Evolutionary conservation across 129 eudicot genomes (phyloP).

Genomic region (Calendula officinalis): DNA sequence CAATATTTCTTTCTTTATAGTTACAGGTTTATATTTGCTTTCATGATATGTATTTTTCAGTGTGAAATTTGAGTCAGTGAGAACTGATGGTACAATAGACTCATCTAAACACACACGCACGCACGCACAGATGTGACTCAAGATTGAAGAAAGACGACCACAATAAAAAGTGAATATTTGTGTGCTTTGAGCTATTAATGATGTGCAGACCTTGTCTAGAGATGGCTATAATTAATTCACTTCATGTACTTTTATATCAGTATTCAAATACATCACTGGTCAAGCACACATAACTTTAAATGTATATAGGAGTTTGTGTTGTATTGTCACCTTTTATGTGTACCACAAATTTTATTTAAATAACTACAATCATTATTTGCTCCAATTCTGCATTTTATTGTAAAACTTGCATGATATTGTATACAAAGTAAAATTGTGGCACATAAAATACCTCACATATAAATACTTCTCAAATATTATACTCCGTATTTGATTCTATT

Average conservation of each 20-base stretch:
- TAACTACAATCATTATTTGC: no score
- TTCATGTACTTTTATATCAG: background rate
- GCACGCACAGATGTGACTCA: slow-evolving; percentile 40
- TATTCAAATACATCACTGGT: no score
- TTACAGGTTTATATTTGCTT: slow-evolving; percentile 3
- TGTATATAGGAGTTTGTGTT: no score
- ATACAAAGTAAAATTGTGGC: no score
- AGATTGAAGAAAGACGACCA: slow-evolving; percentile 33
- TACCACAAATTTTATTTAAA: no score
- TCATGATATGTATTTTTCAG: slow-evolving; percentile 25
- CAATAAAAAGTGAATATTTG: slow-evolving; percentile 34
- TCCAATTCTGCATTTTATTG: no score
- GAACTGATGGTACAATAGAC: slow-evolving; percentile 26
- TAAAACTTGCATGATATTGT: no score
- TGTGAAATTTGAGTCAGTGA: slow-evolving; percentile 31
- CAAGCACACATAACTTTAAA: no score
- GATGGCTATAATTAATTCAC: slow-evolving; percentile 5
- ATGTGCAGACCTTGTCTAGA: slow-evolving; percentile 19
- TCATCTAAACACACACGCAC: slow-evolving; percentile 19
- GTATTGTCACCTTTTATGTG: no score
- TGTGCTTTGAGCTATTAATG: slow-evolving; percentile 28
- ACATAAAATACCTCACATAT: no score
- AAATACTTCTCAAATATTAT: no score
- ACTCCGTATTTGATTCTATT: no score
- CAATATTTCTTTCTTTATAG: background rate